Evolutionary conservation across 768 basidiomycete genomes (phyloP).

Genomic region (Cystobasidium onofrii): DNA sequence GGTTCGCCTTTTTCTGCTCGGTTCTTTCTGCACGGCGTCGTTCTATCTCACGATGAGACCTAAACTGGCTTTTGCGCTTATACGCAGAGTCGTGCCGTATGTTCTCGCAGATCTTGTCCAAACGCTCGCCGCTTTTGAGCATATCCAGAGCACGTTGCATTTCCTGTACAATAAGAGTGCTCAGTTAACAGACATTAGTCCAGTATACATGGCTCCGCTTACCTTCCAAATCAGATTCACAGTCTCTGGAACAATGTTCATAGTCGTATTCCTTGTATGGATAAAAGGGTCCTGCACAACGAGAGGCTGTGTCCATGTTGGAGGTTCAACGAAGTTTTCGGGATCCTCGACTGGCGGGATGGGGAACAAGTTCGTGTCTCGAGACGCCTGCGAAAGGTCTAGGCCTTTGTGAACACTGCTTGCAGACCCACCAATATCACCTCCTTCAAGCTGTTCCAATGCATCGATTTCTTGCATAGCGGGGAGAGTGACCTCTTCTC

Average conservation of each 20-base stretch:
- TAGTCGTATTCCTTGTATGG: constrained; percentile 36
- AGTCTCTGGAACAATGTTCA: constrained; percentile 35
- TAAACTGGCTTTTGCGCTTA: background rate
- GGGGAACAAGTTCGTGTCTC: constrained; percentile 6
- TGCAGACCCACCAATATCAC: background rate
- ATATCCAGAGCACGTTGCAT: constrained; percentile 35
- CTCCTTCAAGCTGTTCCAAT: background rate
- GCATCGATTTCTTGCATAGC: background rate
- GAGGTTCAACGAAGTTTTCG: background rate
- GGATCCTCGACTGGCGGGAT: constrained; percentile 13
- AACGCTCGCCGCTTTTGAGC: constrained; percentile 29
- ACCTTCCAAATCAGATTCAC: constrained; percentile 35
- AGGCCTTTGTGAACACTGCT: constrained; percentile 2
- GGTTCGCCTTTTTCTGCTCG: background rate
- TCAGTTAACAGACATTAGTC: too few species aligned
- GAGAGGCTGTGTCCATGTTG: constrained; percentile 35
- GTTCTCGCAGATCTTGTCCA: constrained; percentile 34
- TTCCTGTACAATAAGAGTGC: constrained; percentile 25
- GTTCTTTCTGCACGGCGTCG: background rate
- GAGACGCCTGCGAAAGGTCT: background rate
- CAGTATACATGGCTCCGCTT: background rate
- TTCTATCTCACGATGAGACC: constrained; percentile 3
- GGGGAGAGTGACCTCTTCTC: background rate
- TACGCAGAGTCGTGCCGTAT: background rate
- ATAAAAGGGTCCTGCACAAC: constrained; percentile 42